phyloP scores from a whole-genome alignment of 495 filamentous ascomycete genomes.

The Aspergillus bridgeri region DNA sequence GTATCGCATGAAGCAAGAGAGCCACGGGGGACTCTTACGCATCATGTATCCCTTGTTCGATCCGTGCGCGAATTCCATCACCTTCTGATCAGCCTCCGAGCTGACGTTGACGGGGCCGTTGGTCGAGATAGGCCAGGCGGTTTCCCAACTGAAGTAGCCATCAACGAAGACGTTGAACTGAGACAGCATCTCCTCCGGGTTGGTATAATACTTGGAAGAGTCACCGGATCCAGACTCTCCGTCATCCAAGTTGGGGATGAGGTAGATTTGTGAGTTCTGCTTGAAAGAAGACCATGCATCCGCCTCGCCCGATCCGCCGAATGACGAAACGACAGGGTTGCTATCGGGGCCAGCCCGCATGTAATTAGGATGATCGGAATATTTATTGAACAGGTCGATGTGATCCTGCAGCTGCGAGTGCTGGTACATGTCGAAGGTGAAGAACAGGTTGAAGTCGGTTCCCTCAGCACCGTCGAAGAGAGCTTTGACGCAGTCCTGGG shows the following conservation, averaged over 20 bases:
- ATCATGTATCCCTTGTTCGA: conserved; percentile 31
- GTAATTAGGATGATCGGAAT: neutral
- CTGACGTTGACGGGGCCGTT: conserved; percentile 17
- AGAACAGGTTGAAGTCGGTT: conserved; percentile 27
- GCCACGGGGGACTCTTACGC: conserved; percentile 8
- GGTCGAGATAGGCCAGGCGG: conserved; percentile 27
- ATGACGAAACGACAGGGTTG: neutral
- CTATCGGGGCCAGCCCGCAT: neutral
- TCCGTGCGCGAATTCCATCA: conserved; percentile 18
- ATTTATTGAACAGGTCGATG: neutral
- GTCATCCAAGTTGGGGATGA: conserved; percentile 4
- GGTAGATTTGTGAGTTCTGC: neutral
- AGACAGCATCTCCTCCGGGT: neutral
- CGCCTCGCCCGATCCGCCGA: neutral
- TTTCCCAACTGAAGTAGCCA: conserved; percentile 35
- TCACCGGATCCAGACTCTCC: conserved; percentile 11
- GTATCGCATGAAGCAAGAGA: neutral
- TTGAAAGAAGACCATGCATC: neutral
- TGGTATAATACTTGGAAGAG: conserved; percentile 20
- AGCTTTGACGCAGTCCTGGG: conserved; percentile 11
- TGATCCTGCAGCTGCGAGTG: neutral
- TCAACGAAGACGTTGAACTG: conserved; percentile 19
- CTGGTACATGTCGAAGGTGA: conserved; percentile 26
- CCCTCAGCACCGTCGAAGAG: conserved; percentile 17
- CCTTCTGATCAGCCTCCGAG: conserved; percentile 14